A percentile compares a stretch with the other conserved stretches of the same genome.
Conservation (phyloP, 352 stramenopile genomes). For the Peronospora farinosa region DNA sequence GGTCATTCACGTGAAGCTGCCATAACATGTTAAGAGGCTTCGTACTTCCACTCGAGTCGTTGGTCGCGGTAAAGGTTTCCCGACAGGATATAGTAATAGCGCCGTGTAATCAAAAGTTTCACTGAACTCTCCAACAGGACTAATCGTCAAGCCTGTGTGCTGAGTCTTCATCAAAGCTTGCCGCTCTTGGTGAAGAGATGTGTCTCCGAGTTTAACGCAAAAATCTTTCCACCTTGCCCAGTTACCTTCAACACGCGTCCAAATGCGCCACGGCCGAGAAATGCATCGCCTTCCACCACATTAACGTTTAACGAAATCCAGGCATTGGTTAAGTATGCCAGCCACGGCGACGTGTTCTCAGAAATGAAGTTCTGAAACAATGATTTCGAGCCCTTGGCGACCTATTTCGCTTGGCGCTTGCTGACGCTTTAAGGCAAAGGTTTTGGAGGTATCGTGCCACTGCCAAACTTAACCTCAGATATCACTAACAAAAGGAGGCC, state of each 20-base stretch:
- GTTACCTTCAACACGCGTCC: constrained; percentile 19
- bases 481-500: constrained; percentile 30
- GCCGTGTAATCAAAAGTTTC: constrained; percentile 21
- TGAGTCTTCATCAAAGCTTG: constrained; percentile 15
- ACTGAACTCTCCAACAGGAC: constrained; percentile 13
- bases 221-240: constrained; percentile 12
- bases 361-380: constrained; percentile 27
- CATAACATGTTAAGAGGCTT: constrained; percentile 23
- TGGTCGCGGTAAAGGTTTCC: constrained; percentile 25
- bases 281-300: constrained; percentile 25
- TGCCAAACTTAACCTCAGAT: constrained; percentile 25
- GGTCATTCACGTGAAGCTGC: constrained; percentile 18
- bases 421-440: constrained; percentile 12
- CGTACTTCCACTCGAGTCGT: constrained; percentile 23
- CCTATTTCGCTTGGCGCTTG: constrained; percentile 14
- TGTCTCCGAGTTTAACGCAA: constrained; percentile 19
- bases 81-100: constrained; percentile 30
- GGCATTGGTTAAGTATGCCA: constrained; percentile 12
- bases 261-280: constrained; percentile 21
- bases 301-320: constrained; percentile 20
- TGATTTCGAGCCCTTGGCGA: constrained; percentile 20
- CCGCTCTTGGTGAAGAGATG: constrained; percentile 24
- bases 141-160: constrained; percentile 25
- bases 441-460: constrained; percentile 24
- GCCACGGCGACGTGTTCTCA: constrained; percentile 19